Base-by-base conservation (phyloP, 2,329 filamentous ascomycete species). In the Mycosphaerella sp. region DNA sequence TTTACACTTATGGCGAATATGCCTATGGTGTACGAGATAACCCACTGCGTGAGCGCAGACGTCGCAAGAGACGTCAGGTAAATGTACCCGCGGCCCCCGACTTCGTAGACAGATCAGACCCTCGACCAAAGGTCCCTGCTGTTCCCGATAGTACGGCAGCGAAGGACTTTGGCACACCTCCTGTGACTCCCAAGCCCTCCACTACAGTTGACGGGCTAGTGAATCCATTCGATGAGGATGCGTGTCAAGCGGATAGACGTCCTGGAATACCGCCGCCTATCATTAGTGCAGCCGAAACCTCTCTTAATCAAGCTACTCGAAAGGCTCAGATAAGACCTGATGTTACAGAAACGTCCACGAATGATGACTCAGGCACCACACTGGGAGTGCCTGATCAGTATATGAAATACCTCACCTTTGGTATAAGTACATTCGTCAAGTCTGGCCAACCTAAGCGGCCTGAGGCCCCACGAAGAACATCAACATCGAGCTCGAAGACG, bases 21-120 rank as follows among this genome's bases (percentile, higher is more conserved):
- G 84, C 91, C 2, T 97, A 95, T 66, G 91, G 90, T 3, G 80
- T 96, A 6, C 79, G 80, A 47, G 86, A 94, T 32, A 89, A 88
- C 58, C 86, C 89, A 12, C 80, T 79, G 1, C 84, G 86, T 1
- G 77, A 78, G 53, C 79, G 85, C 28, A 75, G 77, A 42, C 72
- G 65, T 41, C 69, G 71, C 37, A 70, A 66, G 57, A 78, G 67
- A 63, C 58, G 66, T 36, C 71, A 65, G 54, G 64, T 55, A 27
- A 52, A 50, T 3, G 9, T 34, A 5, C 47, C 40, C 10, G 6
- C 41, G 2, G 44, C 44, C 3, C 46, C 49, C 8, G 53, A 52
- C 13, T 47, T 49, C 14, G 51, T 48, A 16, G 32, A 44, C 17
- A 36, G 40, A 43, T 50, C 52, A 28, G 44, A 52, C 32, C 41